Conservation (phyloP, 1,284 basidiomycete species). For the Chiua sp. region DNA sequence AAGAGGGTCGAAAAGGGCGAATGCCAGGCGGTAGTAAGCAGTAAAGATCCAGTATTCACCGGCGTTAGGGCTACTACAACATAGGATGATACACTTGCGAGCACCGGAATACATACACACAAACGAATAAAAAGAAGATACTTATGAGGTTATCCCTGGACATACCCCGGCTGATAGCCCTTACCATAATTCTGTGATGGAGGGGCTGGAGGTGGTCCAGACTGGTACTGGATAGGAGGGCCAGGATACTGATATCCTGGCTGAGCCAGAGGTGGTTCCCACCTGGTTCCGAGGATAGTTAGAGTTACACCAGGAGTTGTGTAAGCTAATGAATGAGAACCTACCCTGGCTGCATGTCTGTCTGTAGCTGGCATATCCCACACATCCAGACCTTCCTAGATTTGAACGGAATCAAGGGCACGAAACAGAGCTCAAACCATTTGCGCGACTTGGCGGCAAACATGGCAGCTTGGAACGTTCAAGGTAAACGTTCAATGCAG, state of each 20-base stretch:
- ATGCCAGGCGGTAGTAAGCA: conserved; percentile 6
- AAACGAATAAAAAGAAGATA: not conserved
- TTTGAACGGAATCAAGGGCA: conserved; percentile 53
- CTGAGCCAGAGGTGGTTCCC: conserved; percentile 46
- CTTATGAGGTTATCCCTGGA: conserved; percentile 18
- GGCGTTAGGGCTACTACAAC: conserved; percentile 3
- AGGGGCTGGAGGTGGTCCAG: conserved; percentile 9
- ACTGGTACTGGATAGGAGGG: conserved; percentile 23
- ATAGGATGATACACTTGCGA: not conserved
- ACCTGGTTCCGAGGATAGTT: conserved; percentile 36
- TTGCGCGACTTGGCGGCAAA: conserved; percentile 51
- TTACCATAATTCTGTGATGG: conserved; percentile 15
- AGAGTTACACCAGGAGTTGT: not conserved
- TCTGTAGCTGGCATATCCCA: conserved; percentile 54
- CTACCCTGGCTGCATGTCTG: conserved; percentile 50
- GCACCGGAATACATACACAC: not conserved
- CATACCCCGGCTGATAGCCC: conserved; percentile 38
- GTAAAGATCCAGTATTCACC: conserved; percentile 2
- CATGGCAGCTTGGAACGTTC: conserved; percentile 43
- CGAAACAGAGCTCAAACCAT: conserved; percentile 60
- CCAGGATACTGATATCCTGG: conserved; percentile 39
- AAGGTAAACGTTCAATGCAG: not conserved
- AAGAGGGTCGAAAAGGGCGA: conserved; percentile 7
- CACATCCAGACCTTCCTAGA: conserved; percentile 56
- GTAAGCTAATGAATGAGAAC: conserved; percentile 12